Conservation (phyloP, 352 stramenopile species). For the Globisporangium rhizosaccharum region DNA sequence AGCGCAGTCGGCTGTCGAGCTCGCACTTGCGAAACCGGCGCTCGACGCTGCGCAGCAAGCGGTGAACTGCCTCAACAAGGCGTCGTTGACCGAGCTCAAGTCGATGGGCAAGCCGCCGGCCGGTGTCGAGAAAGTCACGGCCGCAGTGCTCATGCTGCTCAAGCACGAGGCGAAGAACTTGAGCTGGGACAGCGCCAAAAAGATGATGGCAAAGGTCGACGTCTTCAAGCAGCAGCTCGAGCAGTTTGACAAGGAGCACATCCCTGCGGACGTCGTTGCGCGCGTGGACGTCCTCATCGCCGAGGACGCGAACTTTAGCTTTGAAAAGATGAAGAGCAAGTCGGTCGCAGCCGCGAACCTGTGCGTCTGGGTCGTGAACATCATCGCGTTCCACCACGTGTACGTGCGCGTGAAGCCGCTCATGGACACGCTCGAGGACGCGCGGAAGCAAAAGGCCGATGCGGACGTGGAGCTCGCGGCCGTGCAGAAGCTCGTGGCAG, state of each 20-base stretch:
- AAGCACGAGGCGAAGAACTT: constrained; percentile 93
- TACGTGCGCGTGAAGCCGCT: constrained; percentile 93
- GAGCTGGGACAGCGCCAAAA: constrained; percentile 93
- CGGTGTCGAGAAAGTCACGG: constrained; percentile 88
- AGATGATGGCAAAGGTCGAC: constrained; percentile 94
- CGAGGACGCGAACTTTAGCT: constrained; percentile 90
- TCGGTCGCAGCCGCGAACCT: constrained; percentile 88
- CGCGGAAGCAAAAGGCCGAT: constrained; percentile 59
- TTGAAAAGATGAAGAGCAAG: constrained; percentile 93
- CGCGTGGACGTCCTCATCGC: constrained; percentile 81
- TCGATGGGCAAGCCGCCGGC: constrained; percentile 84
- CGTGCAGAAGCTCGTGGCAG: constrained; percentile 76
- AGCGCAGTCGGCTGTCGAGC: constrained; percentile 56
- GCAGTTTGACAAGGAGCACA: constrained; percentile 90
- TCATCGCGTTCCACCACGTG: constrained; percentile 89
- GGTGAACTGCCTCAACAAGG: constrained; percentile 89
- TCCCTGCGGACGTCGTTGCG: constrained; percentile 82
- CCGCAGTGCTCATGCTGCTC: constrained; percentile 89
- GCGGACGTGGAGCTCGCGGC: constrained; percentile 78
- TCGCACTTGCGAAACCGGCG: constrained; percentile 78
- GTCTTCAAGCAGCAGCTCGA: constrained; percentile 89
- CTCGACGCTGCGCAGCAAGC: constrained; percentile 79
- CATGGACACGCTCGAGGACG: constrained; percentile 90
- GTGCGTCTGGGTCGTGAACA: constrained; percentile 93
- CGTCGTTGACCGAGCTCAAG: constrained; percentile 84